Evolutionary conservation across 345 rosid genomes (phyloP), one percentile per base, ranked within the genome.

Genomic region (Psidium friedrichsthalianum): DNA sequence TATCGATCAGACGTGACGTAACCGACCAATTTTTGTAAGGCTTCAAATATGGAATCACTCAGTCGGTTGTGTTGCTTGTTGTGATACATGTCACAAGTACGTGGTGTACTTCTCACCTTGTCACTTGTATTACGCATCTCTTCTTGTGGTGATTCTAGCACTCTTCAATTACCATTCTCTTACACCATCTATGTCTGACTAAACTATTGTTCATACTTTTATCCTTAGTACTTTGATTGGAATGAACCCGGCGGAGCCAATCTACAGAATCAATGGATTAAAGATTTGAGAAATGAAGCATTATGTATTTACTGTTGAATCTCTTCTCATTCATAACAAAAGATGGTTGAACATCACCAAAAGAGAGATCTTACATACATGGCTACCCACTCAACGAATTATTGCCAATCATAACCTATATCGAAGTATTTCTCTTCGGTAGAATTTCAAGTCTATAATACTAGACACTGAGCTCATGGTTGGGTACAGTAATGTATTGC

Each of bases 41-140:
- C 6, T 64, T 64, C n/a, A 16, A 15, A 64, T 32, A 27, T 64
- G 24, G 5, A 14, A 64, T 52, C 54, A 13, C 54, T 12, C 18
- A 12, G 18, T 52, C 54, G 6, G n/a, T 61, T 8, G 12, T 14
- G 7, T 32, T 64, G 42, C 76, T 61, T 16, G 44, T 16, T 3
- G 10, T 11, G 1, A 21, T 21, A 64, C 42, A 64, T 3, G 1
- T 29, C 42, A 0, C 74, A 6, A 29, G 2, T 1, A 0, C 5
- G 0, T 59, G 16, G 0, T 27, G 16, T 14, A 61, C 40, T n/a
- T 13, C 4, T 29, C 42, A 2, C 74, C 21, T 61, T 29, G 11
- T 15, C 74, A 5, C 42, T 7, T 61, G 2, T 3, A 64, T 20
- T 8, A 59, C 22, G 18, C 76, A 32, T 21, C 11, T 64, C 44